Evolutionary conservation across 2,329 filamentous ascomycete species (phyloP).

Genomic region (Beauveria rudraprayagi): DNA sequence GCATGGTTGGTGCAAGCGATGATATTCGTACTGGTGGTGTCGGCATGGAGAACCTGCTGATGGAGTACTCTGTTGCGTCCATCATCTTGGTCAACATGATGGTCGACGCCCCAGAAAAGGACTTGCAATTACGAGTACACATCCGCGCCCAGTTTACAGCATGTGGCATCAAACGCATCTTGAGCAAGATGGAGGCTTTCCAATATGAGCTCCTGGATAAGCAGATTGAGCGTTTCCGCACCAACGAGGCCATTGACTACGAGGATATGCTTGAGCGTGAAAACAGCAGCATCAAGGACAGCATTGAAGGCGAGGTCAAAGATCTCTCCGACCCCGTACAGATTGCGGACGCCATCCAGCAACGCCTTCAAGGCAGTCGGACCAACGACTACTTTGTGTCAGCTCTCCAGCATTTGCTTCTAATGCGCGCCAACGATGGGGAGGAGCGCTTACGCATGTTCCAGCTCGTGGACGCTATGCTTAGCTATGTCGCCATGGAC

Average conservation of each 20-base stretch:
- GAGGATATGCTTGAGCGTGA: constrained; percentile 93
- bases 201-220: constrained; percentile 98
- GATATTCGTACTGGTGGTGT: constrained; percentile 93
- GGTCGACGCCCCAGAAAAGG: constrained; percentile 80
- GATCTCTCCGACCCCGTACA: constrained; percentile 89
- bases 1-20: constrained; percentile 90
- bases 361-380: constrained; percentile 72
- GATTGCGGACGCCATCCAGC: constrained; percentile 88
- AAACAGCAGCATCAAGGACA: constrained; percentile 83
- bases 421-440: constrained; percentile 84
- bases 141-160: constrained; percentile 93
- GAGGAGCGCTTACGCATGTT: constrained; percentile 94
- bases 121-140: constrained; percentile 86
- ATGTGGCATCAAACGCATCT: constrained; percentile 87
- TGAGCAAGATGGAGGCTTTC: constrained; percentile 96
- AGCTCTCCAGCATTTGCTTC: constrained; percentile 85
- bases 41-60: constrained; percentile 96
- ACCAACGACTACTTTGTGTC: constrained; percentile 95
- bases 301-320: constrained; percentile 74
- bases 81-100: constrained; percentile 96
- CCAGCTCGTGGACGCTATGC: constrained; percentile 96
- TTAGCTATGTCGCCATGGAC: constrained; percentile 98
- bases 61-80: constrained; percentile 97
- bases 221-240: constrained; percentile 87
- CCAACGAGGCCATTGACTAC: constrained; percentile 95